phyloP scores from a whole-genome alignment of 192 early-diverging fungal species.

The Glomus cerebriforme region DNA sequence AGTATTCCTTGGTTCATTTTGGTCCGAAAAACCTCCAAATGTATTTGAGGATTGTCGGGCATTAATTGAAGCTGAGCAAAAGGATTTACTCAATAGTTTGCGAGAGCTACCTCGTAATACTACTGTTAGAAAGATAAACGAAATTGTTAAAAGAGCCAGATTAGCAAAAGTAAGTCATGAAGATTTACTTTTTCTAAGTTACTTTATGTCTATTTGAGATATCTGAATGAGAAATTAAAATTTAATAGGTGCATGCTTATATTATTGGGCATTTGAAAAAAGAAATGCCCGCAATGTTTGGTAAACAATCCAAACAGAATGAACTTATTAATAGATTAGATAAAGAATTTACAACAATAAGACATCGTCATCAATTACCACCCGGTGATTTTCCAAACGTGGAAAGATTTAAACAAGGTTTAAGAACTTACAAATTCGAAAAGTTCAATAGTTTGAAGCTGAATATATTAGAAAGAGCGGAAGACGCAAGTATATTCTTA shows the following conservation, averaged over 20 bases:
- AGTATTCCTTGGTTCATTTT: constrained; percentile 83
- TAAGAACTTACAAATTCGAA: constrained; percentile 76
- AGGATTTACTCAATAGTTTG: constrained; percentile 76
- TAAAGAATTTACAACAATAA: constrained; percentile 75
- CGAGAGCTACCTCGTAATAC: constrained; percentile 77
- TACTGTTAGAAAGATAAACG: constrained; percentile 83
- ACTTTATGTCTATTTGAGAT: background rate
- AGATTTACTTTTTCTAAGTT: background rate
- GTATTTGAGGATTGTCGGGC: constrained; percentile 69
- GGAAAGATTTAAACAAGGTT: constrained; percentile 66
- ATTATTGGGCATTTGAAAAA: constrained; percentile 82
- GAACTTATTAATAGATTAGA: constrained; percentile 72
- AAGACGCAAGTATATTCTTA: constrained; percentile 39
- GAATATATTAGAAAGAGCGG: constrained; percentile 63
- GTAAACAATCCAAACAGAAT: constrained; percentile 74
- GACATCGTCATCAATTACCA: constrained; percentile 68
- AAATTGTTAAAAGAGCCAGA: constrained; percentile 85
- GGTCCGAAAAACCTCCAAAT: constrained; percentile 70
- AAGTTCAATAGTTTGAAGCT: constrained; percentile 78
- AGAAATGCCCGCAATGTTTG: constrained; percentile 84
- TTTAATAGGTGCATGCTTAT: constrained; percentile 68
- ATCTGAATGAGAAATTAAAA: background rate
- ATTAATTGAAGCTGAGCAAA: constrained; percentile 73
- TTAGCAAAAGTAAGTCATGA: constrained; percentile 50
- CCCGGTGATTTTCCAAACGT: constrained; percentile 85